Evolutionary conservation across 305 asterid genomes (phyloP).

Genomic region (Nicotiana rustica): DNA sequence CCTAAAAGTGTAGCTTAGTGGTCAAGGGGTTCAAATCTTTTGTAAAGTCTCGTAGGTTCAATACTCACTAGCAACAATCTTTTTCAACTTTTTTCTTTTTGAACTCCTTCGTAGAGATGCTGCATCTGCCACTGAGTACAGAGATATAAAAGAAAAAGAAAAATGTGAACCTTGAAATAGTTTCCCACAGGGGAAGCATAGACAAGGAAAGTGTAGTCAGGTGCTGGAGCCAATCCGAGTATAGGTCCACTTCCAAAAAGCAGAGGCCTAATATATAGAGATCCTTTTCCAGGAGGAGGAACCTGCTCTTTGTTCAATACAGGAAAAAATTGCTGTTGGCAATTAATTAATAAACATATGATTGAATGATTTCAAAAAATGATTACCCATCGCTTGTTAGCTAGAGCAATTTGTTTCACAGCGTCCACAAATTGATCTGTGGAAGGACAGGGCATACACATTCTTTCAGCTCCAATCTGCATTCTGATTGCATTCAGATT

Average conservation of each 20-base stretch:
- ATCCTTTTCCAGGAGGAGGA: conserved; percentile 85
- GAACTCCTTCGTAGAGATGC: no score
- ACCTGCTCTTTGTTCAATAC: conserved; percentile 56
- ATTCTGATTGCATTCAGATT: conserved; percentile 72
- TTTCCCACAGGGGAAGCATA: conserved; percentile 74
- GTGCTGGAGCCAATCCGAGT: conserved; percentile 74
- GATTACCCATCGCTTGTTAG: conserved; percentile 83
- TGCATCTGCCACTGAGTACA: background rate
- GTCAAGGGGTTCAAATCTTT: no score
- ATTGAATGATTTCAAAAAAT: background rate
- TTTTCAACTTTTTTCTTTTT: no score
- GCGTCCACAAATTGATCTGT: conserved; percentile 66
- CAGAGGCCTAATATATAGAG: conserved; percentile 79
- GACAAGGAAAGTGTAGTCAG: conserved; percentile 74
- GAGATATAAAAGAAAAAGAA: background rate
- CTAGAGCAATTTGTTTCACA: conserved; percentile 68
- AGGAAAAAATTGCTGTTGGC: no score
- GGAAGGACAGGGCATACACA: conserved; percentile 84
- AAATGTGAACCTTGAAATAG: conserved; percentile 54
- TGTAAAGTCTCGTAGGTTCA: no score
- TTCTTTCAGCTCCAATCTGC: conserved; percentile 79
- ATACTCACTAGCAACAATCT: no score
- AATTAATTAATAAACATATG: background rate
- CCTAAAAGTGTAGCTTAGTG: no score
- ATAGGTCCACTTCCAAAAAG: conserved; percentile 80